Evolutionary conservation across 2,329 filamentous ascomycete species (phyloP).

Genomic region (Hypomyces rosellus): DNA sequence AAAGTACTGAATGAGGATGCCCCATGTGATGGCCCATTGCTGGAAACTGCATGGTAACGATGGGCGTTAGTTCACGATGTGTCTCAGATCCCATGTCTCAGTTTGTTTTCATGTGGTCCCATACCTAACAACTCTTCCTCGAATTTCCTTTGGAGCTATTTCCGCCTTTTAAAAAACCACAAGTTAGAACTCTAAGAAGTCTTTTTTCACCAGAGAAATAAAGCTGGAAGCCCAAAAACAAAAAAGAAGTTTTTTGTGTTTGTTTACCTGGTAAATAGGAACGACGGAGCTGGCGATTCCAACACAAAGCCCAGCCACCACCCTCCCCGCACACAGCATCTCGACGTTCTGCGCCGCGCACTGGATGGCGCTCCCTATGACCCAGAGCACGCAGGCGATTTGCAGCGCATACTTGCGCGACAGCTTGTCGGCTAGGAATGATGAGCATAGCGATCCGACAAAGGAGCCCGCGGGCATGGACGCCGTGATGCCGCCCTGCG

Average conservation of each 20-base stretch:
- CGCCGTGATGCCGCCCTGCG: constrained; percentile 65
- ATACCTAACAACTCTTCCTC: constrained; percentile 50
- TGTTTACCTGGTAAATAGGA: constrained; percentile 53
- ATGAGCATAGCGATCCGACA: constrained; percentile 47
- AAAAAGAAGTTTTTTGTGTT: no score
- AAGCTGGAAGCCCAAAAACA: no score
- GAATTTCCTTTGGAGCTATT: constrained; percentile 51
- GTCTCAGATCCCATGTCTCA: no score
- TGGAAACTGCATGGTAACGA: constrained; percentile 37
- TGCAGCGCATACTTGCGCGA: constrained; percentile 46
- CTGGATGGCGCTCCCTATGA: constrained; percentile 48
- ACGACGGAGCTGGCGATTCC: constrained; percentile 69
- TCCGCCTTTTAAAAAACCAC: constrained; percentile 39
- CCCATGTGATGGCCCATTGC: constrained; percentile 67
- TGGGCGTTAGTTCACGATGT: no score
- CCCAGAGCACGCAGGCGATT: constrained; percentile 45
- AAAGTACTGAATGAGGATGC: constrained; percentile 61
- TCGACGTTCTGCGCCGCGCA: constrained; percentile 57
- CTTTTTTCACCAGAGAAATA: no score
- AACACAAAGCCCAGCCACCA: constrained; percentile 66
- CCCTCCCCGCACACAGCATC: constrained; percentile 66
- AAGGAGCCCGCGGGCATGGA: constrained; percentile 70
- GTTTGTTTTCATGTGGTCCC: neutral
- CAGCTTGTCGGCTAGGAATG: constrained; percentile 44
- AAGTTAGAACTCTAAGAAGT: no score